Percentiles rank a stretch among this genome's conserved stretches.
Evolutionary conservation across 306 rosid genomes (phyloP).

Genomic region (Carpinus viminea): DNA sequence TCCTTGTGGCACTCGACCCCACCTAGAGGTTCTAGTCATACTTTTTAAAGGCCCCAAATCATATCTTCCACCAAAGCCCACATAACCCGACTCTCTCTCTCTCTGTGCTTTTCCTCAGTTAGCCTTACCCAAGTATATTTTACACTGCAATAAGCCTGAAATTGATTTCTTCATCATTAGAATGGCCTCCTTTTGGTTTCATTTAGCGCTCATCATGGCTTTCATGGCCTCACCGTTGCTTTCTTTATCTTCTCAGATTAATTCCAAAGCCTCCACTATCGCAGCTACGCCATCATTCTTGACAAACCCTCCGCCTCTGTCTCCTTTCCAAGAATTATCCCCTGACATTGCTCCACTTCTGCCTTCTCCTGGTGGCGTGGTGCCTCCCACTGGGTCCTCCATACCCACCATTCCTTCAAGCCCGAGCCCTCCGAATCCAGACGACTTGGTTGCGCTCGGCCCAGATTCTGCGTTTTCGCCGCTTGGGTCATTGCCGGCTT

Average conservation of each 20-base stretch:
- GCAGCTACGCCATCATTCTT: conserved; percentile 48
- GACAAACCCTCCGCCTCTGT: conserved; percentile 31
- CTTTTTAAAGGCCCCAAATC: conserved; percentile 45
- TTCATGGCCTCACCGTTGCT: conserved; percentile 48
- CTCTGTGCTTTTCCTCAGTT: conserved; percentile 21
- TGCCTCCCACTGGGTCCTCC: conserved; percentile 59
- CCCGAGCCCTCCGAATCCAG: conserved; percentile 91
- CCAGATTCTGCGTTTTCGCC: conserved; percentile 65
- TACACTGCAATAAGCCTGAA: conserved; percentile 24
- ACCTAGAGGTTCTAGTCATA: conserved; percentile 35
- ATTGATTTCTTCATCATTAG: conserved; percentile 46
- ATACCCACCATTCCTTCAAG: conserved; percentile 81
- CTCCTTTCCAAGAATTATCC: conserved; percentile 56
- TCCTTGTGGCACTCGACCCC: conserved; percentile 47
- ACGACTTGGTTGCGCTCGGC: conserved; percentile 47
- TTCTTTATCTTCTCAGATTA: conserved; percentile 37
- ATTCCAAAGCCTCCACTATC: conserved; percentile 39
- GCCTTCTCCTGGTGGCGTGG: conserved; percentile 73
- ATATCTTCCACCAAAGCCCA: conserved; percentile 44
- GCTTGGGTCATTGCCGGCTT: conserved; percentile 48
- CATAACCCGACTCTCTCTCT: conserved; percentile 19
- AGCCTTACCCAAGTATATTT: conserved; percentile 22
- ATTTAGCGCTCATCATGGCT: conserved; percentile 42
- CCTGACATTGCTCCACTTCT: conserved; percentile 87
- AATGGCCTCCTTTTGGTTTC: conserved; percentile 65